Base-by-base conservation (phyloP, 768 basidiomycete genomes). In the Tephrocybe rancida region DNA sequence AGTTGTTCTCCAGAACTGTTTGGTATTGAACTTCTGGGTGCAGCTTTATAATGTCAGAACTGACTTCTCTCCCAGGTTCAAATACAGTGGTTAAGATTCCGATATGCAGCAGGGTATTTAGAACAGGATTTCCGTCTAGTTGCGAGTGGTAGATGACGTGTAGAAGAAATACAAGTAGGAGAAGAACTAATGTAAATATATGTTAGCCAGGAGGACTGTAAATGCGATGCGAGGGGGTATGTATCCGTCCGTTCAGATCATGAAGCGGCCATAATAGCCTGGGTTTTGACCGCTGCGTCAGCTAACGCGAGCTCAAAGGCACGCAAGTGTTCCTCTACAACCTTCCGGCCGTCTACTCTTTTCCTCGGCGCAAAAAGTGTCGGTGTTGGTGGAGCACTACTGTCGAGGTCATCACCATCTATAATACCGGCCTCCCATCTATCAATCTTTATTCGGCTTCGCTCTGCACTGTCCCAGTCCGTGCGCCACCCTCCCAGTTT, bases 381-480 rank as follows among this genome's bases (percentile, higher is more conserved):
- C 5, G 72, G 70, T 21, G 73, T 69, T 22, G 64, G 47, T 21
- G 69, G 58, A 25, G 54, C 67, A 57, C 59, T 44, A 13, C 55
- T 60, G 38, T 67, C 68, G 6, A 39, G 39, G 39, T 70, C 70
- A 18, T 71, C 72, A 10, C 73, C 75, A 24, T 81, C 82, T 53
- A 70, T 68, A 21, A 79, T 65, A 1, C 83, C 88, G 7, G 82
- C 77, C 63, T 94, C 92, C 92, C 92, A 93, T 65, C 75, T 79
- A 68, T 91, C 90, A 51, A 94, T 90, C 66, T 76, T 82, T 54
- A 77, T 63, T 29, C 88, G 80, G 63, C 92, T 94, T 42, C 83
- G 80, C 65, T 94, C 92, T 35, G 90, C 92, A 57, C 86, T 89
- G 59, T 94, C 92, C 80, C 86, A 91, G 50, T 94, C 92, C 27